Base-by-base conservation (phyloP, 2,329 filamentous ascomycete genomes). In the Lasiodiplodia citricola region DNA sequence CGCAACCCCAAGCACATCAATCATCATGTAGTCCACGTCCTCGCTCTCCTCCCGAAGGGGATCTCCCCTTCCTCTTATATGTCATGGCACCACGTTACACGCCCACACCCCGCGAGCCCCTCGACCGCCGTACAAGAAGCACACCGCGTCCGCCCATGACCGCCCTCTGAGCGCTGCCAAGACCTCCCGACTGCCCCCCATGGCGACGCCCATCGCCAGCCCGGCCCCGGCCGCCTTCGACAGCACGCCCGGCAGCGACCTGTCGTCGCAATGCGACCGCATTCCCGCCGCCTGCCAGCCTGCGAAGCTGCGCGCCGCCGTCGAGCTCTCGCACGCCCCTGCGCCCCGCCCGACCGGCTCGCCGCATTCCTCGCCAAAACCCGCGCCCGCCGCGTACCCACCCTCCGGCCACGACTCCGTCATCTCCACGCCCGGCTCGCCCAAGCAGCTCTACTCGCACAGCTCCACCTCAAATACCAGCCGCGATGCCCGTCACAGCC, bases 361-460 rank as follows among this genome's bases (percentile, higher is more conserved):
- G 44, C 60, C 23, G 56, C 66, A 52, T 62, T 67, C 66, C 69
- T 38, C 71, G 44, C 47, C 44, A 50, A 52, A 58, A 44, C 51
- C 65, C 65, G 41, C 52, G 31, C 38, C 51, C 54, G 41, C 65
- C 18, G 50, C 37, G 21, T 60, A 60, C 55, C 65, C 65, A 35
- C 67, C 51, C 54, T 69, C 67, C 31, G 60, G 52, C 47, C 78
- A 77, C 70, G 78, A 80, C 70, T 80, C 78, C 28, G 77, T 80
- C 72, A 78, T 80, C 70, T 80, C 78, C 51, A 74, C 77, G 58
- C 77, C 77, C 23, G 77, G 78, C 56, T 70, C 68, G 51, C 77
- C 77, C 52, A 77, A 77, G 69, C 66, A 71, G 31, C 75, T 74
- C 16, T 75, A 73, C 38, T 73, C 76, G 72, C 76, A 77, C 72